These are phyloP conservation scores for Septoria petroselini DNA, from an alignment of 2,329 filamentous ascomycete species.

Conservation along the genomic window DNA sequence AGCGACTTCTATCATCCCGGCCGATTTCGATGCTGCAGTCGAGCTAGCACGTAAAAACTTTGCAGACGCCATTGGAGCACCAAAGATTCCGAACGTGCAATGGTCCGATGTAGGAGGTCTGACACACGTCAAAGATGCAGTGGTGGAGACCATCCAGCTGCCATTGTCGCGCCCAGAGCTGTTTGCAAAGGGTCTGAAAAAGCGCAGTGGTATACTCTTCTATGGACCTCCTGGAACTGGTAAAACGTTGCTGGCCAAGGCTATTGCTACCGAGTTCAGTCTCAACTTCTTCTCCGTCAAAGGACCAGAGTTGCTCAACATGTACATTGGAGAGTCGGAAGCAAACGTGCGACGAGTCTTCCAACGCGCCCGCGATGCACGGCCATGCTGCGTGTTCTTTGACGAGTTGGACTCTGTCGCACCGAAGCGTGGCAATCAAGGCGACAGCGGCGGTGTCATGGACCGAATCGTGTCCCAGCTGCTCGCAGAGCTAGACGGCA, in stretches of 20 bases:
- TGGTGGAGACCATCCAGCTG: slow-evolving; percentile 92
- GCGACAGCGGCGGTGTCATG: slow-evolving; percentile 96
- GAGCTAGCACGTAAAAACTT: slow-evolving; percentile 97
- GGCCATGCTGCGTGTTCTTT: slow-evolving; percentile 89
- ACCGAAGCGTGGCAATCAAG: slow-evolving; percentile 94
- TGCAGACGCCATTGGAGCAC: slow-evolving; percentile 92
- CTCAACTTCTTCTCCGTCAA: slow-evolving; percentile 95
- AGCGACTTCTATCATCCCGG: slow-evolving; percentile 72
- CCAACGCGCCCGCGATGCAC: slow-evolving; percentile 77
- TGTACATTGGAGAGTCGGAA: slow-evolving; percentile 95
- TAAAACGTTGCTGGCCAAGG: slow-evolving; percentile 89
- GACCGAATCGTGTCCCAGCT: slow-evolving; percentile 94
- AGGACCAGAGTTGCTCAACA: slow-evolving; percentile 85
- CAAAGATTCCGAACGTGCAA: slow-evolving; percentile 94
- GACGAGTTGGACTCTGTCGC: slow-evolving; percentile 91
- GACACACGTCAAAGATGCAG: slow-evolving; percentile 91
- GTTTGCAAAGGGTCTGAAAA: slow-evolving; percentile 97
- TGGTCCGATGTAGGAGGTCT: slow-evolving; percentile 96
- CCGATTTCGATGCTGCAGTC: slow-evolving; percentile 88
- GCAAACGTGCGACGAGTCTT: slow-evolving; percentile 88
- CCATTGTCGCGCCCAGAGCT: slow-evolving; percentile 88
- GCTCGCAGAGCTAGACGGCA: slow-evolving; percentile 91
- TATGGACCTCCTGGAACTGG: slow-evolving; percentile 89
- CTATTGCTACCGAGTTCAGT: slow-evolving; percentile 88
- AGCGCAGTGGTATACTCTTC: slow-evolving; percentile 88